Conservation (phyloP, 345 rosid species). For the Linum lewisii region DNA sequence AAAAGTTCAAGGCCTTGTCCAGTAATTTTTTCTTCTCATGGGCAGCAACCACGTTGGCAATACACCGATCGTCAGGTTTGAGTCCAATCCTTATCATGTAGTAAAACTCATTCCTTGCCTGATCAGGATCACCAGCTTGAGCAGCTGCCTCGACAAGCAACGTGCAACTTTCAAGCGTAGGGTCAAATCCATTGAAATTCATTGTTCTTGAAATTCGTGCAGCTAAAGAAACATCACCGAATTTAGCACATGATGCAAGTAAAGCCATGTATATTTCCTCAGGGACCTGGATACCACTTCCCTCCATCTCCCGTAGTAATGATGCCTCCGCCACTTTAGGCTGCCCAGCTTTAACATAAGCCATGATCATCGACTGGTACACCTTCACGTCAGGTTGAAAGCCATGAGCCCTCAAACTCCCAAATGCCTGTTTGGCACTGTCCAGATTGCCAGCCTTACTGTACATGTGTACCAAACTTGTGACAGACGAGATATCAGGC, state of each 20-base stretch:
- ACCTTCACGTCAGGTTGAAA: slow-evolving; percentile 48
- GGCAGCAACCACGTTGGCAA: slow-evolving; percentile 51
- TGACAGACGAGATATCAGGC: slow-evolving; percentile 48
- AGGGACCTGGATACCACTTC: slow-evolving; percentile 36
- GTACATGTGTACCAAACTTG: slow-evolving; percentile 56
- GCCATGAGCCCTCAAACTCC: slow-evolving; percentile 48
- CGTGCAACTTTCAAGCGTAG: slow-evolving; percentile 40
- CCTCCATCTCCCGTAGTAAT: slow-evolving; percentile 48
- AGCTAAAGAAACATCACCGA: slow-evolving; percentile 40
- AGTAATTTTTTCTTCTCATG: slow-evolving; percentile 51
- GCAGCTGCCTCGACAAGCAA: slow-evolving; percentile 57
- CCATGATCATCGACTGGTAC: slow-evolving; percentile 69
- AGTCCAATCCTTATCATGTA: slow-evolving; percentile 43
- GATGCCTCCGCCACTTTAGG: slow-evolving; percentile 39
- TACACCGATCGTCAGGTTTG: slow-evolving; percentile 54
- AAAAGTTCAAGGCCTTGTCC: slow-evolving; percentile 62
- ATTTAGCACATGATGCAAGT: slow-evolving; percentile 50
- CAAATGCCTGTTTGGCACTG: slow-evolving; percentile 59
- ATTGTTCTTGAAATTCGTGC: slow-evolving; percentile 32
- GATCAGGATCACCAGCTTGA: slow-evolving; percentile 37
- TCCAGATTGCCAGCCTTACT: slow-evolving; percentile 59
- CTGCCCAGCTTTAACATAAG: slow-evolving; percentile 50
- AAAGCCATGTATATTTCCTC: slow-evolving; percentile 57
- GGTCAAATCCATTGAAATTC: slow-evolving; percentile 35
- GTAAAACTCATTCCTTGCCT: slow-evolving; percentile 55